Conservation (phyloP, 2,329 filamentous ascomycete species). For the Xylaria digitata region DNA sequence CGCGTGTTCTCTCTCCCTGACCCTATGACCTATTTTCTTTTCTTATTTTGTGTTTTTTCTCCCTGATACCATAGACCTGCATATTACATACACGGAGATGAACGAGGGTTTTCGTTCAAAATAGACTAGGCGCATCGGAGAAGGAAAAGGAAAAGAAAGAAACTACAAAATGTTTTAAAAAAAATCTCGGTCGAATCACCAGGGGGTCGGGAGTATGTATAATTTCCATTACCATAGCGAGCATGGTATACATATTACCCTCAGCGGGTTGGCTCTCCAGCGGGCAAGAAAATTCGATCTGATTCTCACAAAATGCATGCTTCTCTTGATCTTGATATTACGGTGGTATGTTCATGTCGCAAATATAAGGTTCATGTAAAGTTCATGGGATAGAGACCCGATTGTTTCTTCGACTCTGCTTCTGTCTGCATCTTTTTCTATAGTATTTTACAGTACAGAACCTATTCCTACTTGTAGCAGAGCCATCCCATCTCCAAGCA, state of each 20-base stretch:
- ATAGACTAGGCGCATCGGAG: conserved; percentile 26
- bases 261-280: neutral
- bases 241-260: neutral
- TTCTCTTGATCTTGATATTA: neutral
- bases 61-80: conserved; percentile 33
- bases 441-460: conserved; percentile 16
- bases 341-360: neutral
- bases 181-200: neutral
- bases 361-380: neutral
- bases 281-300: neutral
- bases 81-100: conserved; percentile 29
- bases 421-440: conserved; percentile 10
- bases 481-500: conserved; percentile 22
- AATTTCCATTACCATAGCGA: conserved; percentile 1
- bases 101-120: conserved; percentile 8
- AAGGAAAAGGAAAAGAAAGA: conserved; percentile 1
- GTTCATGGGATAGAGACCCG: neutral
- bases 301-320: neutral
- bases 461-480: conserved; percentile 20
- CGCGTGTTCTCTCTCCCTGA: neutral
- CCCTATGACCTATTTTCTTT: neutral
- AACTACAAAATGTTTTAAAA: neutral
- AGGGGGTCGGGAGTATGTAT: neutral
- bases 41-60: neutral
- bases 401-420: neutral